Conservation (phyloP, 768 basidiomycete genomes). For the Mycena belliarum region DNA sequence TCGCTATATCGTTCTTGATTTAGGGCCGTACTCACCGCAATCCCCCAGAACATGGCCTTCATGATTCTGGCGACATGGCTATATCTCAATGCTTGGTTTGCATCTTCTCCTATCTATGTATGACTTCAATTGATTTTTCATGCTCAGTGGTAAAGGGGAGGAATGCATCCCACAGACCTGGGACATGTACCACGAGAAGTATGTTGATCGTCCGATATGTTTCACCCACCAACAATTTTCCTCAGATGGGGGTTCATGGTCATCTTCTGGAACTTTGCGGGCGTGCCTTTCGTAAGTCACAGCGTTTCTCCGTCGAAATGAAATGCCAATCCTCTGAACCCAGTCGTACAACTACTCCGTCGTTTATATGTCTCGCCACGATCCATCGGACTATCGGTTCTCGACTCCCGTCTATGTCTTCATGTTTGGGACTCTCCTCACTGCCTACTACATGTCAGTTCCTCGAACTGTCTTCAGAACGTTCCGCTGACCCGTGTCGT, state of each 20-base stretch:
- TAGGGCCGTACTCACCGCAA: not conserved
- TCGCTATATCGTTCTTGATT: not conserved
- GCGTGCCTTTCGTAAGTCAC: slow-evolving; percentile 80
- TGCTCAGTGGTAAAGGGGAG: slow-evolving; percentile 79
- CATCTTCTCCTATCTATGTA: not conserved
- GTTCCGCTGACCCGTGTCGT: not conserved
- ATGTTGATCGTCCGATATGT: slow-evolving; percentile 21
- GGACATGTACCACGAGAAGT: slow-evolving; percentile 99
- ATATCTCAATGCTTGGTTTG: slow-evolving; percentile 94
- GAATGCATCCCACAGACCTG: slow-evolving; percentile 96
- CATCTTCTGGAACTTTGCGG: slow-evolving; percentile 97
- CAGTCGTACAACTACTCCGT: slow-evolving; percentile 97
- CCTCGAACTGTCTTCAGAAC: not conserved
- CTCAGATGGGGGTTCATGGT: slow-evolving; percentile 91
- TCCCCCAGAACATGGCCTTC: slow-evolving; percentile 85
- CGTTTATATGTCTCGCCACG: slow-evolving; percentile 95
- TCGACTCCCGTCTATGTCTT: slow-evolving; percentile 72
- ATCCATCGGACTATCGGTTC: slow-evolving; percentile 86
- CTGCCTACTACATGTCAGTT: slow-evolving; percentile 85
- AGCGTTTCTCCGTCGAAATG: not conserved
- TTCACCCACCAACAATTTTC: not conserved
- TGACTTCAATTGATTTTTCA: slow-evolving; percentile 1
- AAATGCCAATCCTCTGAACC: slow-evolving; percentile 3
- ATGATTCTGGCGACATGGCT: slow-evolving; percentile 95
- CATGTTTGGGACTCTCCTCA: slow-evolving; percentile 74